phyloP scores from a whole-genome alignment of 371 early-diverging fungal genomes.

The Mucor plumbeus region DNA sequence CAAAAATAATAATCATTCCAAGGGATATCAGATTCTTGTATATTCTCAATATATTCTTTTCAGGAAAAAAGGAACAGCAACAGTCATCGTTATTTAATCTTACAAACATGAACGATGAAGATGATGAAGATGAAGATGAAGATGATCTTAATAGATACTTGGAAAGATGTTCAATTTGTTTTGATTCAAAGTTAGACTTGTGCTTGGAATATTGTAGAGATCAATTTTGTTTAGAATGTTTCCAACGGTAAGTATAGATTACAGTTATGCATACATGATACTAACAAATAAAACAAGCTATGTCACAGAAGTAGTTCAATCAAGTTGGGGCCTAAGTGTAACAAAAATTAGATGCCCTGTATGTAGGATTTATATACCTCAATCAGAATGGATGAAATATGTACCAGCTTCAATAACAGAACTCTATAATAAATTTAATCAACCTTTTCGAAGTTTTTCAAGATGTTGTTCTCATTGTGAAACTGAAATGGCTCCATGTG shows the following conservation, averaged over 20 bases:
- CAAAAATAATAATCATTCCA: not conserved
- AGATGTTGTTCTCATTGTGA: constrained; percentile 67
- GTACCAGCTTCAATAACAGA: constrained; percentile 45
- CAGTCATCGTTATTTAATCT: not conserved
- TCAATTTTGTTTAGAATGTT: constrained; percentile 71
- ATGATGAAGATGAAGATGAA: constrained; percentile 20
- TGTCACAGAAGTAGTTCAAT: constrained; percentile 67
- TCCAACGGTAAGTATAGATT: constrained; percentile 54
- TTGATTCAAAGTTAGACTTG: constrained; percentile 67
- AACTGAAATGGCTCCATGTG: constrained; percentile 56
- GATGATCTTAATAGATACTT: constrained; percentile 61
- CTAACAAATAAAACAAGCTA: constrained; percentile 46
- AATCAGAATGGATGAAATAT: constrained; percentile 66
- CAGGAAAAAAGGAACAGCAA: not conserved
- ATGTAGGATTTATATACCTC: constrained; percentile 61
- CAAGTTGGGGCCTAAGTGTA: constrained; percentile 71
- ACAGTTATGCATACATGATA: not conserved
- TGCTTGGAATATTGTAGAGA: constrained; percentile 70
- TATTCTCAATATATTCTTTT: constrained; percentile 3
- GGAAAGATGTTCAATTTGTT: constrained; percentile 72
- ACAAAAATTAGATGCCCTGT: constrained; percentile 67
- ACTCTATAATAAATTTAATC: constrained; percentile 64
- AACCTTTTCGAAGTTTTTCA: constrained; percentile 68
- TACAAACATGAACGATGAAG: not conserved
- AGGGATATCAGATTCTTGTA: not conserved